Conservation (phyloP, 2,329 filamentous ascomycete species). For the Pestalotiopsis sp. region DNA sequence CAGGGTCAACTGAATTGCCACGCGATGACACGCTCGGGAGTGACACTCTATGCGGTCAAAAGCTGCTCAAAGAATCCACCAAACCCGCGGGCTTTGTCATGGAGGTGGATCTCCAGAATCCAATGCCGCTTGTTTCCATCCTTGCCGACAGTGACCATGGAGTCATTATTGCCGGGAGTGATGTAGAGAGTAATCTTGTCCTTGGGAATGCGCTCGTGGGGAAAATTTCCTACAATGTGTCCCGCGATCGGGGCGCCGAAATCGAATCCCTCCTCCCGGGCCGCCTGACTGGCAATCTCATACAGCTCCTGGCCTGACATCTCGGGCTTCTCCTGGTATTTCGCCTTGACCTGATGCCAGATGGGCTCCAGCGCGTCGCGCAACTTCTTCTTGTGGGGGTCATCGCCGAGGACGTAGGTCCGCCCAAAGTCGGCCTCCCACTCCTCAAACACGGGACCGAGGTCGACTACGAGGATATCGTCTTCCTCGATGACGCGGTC, state of each 20-base stretch:
- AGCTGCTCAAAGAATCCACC: constrained; percentile 47
- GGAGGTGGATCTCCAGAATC: constrained; percentile 53
- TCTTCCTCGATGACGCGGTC: constrained; percentile 48
- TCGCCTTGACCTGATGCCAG: constrained; percentile 46
- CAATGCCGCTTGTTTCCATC: constrained; percentile 48
- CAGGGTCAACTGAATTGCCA: too few relatives aligned
- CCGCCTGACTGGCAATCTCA: constrained; percentile 41
- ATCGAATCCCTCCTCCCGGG: constrained; percentile 41
- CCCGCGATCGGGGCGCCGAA: constrained; percentile 48
- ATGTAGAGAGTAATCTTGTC: constrained; percentile 48
- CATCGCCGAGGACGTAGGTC: constrained; percentile 51
- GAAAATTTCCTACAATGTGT: constrained; percentile 52
- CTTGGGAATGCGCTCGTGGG: constrained; percentile 52
- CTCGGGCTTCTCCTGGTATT: constrained; percentile 38
- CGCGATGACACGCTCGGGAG: too few relatives aligned
- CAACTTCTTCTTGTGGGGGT: constrained; percentile 45
- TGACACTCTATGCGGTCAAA: constrained; percentile 21
- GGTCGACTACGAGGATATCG: constrained; percentile 54
- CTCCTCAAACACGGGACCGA: constrained; percentile 53
- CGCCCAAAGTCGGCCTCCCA: constrained; percentile 58
- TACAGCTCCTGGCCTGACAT: constrained; percentile 53
- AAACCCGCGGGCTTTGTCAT: constrained; percentile 38
- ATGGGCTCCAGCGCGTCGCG: constrained; percentile 32
- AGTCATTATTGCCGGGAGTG: constrained; percentile 42
- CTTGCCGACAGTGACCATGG: constrained; percentile 39